These are phyloP conservation scores for Leishmania mexicana DNA, from an alignment of 208 protist genomes.

Conservation along the genomic window DNA sequence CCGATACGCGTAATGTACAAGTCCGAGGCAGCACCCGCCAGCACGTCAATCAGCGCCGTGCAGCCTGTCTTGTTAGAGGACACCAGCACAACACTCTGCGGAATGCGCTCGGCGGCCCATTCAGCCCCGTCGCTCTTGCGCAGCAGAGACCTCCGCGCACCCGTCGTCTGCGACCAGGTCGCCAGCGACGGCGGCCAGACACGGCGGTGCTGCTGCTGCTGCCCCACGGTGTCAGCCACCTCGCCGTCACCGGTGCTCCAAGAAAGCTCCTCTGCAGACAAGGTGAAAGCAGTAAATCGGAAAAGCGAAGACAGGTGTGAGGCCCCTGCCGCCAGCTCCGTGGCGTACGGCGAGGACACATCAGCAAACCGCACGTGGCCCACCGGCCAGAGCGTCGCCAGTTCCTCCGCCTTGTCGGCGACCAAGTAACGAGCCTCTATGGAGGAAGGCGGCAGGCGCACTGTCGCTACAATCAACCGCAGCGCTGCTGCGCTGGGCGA, in stretches of 20 bases:
- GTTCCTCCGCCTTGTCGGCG: slow-evolving; percentile 17
- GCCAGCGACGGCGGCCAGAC: slow-evolving; percentile 32
- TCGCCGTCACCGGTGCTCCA: slow-evolving; percentile 10
- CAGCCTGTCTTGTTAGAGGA: slow-evolving; percentile 15
- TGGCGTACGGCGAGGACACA: slow-evolving; percentile 28
- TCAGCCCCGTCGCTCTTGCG: not conserved
- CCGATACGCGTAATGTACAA: slow-evolving; percentile 23
- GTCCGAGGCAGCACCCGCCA: slow-evolving; percentile 29
- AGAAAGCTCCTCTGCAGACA: slow-evolving; percentile 19
- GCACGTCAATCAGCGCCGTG: slow-evolving; percentile 28
- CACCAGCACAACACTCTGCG: slow-evolving; percentile 21
- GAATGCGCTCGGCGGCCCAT: not conserved
- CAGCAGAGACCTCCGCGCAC: slow-evolving; percentile 1
- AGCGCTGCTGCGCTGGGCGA: not conserved
- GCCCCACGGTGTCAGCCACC: not conserved
- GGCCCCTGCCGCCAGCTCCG: not conserved
- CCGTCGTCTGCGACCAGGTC: slow-evolving; percentile 1
- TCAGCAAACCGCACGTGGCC: slow-evolving; percentile 65
- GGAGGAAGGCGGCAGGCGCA: slow-evolving; percentile 45
- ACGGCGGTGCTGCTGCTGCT: not conserved
- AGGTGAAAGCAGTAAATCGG: slow-evolving; percentile 10
- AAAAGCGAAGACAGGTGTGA: not conserved
- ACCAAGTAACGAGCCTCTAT: slow-evolving; percentile 32
- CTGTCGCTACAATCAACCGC: slow-evolving; percentile 39
- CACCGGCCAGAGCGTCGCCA: slow-evolving; percentile 38